These are phyloP conservation scores for Sphagnum contortum DNA, from an alignment of 225 moss, liverwort and hornwort species.

Conservation along the genomic window DNA sequence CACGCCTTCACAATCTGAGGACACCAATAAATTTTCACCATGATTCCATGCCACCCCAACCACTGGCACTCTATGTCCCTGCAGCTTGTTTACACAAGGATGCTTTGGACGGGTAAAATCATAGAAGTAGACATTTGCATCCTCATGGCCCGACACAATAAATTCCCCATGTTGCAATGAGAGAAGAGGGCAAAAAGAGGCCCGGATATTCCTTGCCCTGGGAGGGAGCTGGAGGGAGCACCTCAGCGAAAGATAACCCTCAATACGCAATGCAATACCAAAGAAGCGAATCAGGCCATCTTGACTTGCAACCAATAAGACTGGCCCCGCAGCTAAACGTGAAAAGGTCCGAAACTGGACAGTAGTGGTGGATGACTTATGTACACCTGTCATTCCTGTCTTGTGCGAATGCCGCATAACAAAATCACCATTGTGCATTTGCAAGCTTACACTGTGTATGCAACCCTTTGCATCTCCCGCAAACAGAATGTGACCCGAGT, in stretches of 20 bases:
- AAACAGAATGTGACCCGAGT: slow-evolving; percentile 71
- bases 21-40: slow-evolving; percentile 80
- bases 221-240: slow-evolving; percentile 89
- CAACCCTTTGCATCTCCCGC: slow-evolving; percentile 92
- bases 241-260: slow-evolving; percentile 74
- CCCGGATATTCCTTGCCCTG: slow-evolving; percentile 77
- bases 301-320: slow-evolving; percentile 77
- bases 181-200: slow-evolving; percentile 89
- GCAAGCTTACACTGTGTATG: slow-evolving; percentile 72
- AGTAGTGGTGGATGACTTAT: slow-evolving; percentile 76
- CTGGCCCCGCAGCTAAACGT: slow-evolving; percentile 80
- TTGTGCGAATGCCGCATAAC: slow-evolving; percentile 73
- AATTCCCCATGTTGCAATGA: slow-evolving; percentile 93
- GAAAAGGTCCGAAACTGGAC: slow-evolving; percentile 86
- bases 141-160: slow-evolving; percentile 91
- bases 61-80: slow-evolving; percentile 87
- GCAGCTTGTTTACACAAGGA: slow-evolving; percentile 96
- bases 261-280: slow-evolving; percentile 80
- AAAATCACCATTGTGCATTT: slow-evolving; percentile 58
- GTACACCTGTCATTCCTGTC: slow-evolving; percentile 56
- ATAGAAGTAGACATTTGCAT: slow-evolving; percentile 89
- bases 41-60: slow-evolving; percentile 98
- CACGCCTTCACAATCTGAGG: slow-evolving; percentile 92
- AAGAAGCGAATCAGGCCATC: slow-evolving; percentile 95
- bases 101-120: slow-evolving; percentile 89